Conservation (phyloP, 2,329 filamentous ascomycete genomes). For the Colletotrichum tamarilloi region DNA sequence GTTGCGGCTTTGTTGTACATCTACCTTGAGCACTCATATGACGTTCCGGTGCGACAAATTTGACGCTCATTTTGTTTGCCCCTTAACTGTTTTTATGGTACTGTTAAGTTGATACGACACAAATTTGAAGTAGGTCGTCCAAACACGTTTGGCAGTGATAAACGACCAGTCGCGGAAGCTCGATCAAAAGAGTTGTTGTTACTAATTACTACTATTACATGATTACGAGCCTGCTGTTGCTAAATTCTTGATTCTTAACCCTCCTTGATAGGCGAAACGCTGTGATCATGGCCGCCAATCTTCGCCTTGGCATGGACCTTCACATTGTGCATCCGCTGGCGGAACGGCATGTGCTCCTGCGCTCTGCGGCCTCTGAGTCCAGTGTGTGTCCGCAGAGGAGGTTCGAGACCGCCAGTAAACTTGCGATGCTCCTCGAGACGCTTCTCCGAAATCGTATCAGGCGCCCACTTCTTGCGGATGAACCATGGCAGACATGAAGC, state of each 20-base stretch:
- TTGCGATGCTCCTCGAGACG: constrained; percentile 34
- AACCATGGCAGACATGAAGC: constrained; percentile 41
- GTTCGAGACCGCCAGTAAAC: constrained; percentile 39
- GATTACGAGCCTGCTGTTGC: neutral
- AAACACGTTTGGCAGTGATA: neutral
- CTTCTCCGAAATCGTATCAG: constrained; percentile 37
- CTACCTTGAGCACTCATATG: too few relatives aligned
- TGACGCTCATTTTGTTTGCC: neutral
- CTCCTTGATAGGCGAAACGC: constrained; percentile 44
- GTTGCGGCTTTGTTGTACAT: too few relatives aligned
- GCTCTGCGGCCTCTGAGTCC: constrained; percentile 45
- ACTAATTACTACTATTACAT: neutral
- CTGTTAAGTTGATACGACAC: too few relatives aligned
- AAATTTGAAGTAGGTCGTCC: too few relatives aligned
- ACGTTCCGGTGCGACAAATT: too few relatives aligned
- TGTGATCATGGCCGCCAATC: neutral
- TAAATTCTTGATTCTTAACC: neutral
- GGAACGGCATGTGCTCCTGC: constrained; percentile 45
- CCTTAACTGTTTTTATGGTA: too few relatives aligned
- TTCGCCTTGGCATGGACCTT: constrained; percentile 42
- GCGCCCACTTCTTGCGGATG: constrained; percentile 42
- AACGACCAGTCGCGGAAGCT: neutral
- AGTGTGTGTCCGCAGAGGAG: constrained; percentile 44
- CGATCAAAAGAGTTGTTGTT: neutral
- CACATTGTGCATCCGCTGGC: constrained; percentile 41